Conservation (phyloP, 2,329 filamentous ascomycete species). For the Basipetospora sp. region DNA sequence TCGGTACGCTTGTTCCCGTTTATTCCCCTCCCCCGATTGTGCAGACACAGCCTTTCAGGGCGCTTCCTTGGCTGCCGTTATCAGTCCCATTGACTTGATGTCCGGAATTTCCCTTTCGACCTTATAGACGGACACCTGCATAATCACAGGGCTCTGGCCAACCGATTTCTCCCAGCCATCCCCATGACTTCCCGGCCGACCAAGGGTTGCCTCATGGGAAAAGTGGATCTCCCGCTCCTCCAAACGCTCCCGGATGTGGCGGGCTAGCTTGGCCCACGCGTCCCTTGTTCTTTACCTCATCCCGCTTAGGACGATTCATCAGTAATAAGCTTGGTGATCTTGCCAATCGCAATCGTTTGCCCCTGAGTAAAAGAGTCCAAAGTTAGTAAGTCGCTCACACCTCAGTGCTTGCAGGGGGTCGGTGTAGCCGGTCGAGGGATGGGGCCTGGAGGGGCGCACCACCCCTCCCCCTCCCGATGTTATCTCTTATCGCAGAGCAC, state of each 20-base stretch:
- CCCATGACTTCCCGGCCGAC: not conserved
- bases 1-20: too few relatives aligned
- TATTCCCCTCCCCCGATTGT: too few relatives aligned
- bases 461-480: too few relatives aligned
- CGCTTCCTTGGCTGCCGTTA: too few relatives aligned
- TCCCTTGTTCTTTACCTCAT: not conserved
- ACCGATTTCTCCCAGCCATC: not conserved
- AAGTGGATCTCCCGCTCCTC: not conserved
- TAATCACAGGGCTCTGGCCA: too few relatives aligned
- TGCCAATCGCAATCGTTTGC: constrained; percentile 98
- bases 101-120: too few relatives aligned
- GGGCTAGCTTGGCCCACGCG: not conserved
- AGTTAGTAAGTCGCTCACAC: not conserved
- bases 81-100: too few relatives aligned
- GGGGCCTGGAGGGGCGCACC: not conserved
- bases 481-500: too few relatives aligned
- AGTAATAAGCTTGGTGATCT: constrained; percentile 77
- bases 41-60: too few relatives aligned
- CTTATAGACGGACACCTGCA: too few relatives aligned
- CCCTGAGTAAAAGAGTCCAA: constrained; percentile 42
- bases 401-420: constrained; percentile 13
- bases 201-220: not conserved
- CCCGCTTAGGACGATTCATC: constrained; percentile 15
- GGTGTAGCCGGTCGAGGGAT: not conserved
- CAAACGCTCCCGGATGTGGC: not conserved